Evolutionary conservation across 352 stramenopile species (phyloP), one percentile per base, ranked within the genome.

Genomic region (Pythium monospermum): DNA sequence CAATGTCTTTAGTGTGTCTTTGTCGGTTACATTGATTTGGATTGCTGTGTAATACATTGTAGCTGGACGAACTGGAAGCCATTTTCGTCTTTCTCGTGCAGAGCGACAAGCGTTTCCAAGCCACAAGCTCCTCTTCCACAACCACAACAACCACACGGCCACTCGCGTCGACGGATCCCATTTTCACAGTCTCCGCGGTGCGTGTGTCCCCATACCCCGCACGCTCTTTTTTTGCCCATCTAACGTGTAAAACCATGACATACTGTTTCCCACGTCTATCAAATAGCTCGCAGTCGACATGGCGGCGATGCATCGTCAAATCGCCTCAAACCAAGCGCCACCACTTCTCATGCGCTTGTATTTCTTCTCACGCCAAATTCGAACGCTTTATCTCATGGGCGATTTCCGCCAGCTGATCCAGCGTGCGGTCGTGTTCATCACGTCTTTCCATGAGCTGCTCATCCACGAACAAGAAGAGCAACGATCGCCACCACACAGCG

Each of bases 31-130:
- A 15, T 3, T 2, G 12, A 28, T 7, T 8, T 12, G 21, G 21
- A n/a, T 33, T 25, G 33, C 8, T 38, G 19, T 39, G n/a, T n/a
- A n/a, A n/a, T 49, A 21, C 22, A 39, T 13, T 53, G 30, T 40
- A 91, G 80, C 54, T 89, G 5, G 83, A 93, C 40, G 83, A 93
- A 19, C 63, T 93, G 4, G 83, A 93, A 35, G 83, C 83, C 27
- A 89, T 91, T 44, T 87, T 85, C 35, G 39, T 49, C 16, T 65
- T 57, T 32, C 51, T 65, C 2, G 19, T 56, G 8, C 45, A 64
- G 15, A 64, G 46, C 27, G 54, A 62, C 40, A 62, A 57, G 27
- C 54, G 47, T 11, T 62, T 62, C 19, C 25, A 41, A 21, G 7
- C 32, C 21, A 35, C 38, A 13, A 31, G 30, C 30, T 35, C 13